Percentiles rank a stretch among this genome's conserved stretches.
These are phyloP conservation scores for Sarocladiaceae sp. DNA, from an alignment of 2,329 filamentous ascomycete genomes.

Conservation along the genomic window DNA sequence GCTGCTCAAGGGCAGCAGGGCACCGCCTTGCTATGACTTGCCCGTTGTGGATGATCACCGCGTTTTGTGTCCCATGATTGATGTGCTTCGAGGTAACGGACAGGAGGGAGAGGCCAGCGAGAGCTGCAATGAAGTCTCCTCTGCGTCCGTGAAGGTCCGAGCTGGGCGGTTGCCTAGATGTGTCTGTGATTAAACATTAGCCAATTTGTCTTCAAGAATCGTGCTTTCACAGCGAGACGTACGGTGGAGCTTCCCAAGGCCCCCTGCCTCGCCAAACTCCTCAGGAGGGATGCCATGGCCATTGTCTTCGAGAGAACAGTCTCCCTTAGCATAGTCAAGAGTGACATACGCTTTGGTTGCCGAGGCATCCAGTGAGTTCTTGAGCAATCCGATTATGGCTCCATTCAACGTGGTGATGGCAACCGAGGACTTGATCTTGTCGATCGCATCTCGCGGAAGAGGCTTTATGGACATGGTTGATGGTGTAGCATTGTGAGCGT, in stretches of 20 bases:
- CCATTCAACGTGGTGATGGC: conserved; percentile 67
- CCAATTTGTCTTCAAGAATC: background rate
- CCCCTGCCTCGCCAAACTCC: conserved; percentile 67
- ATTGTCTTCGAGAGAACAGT: conserved; percentile 78
- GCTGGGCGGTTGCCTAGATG: conserved; percentile 60
- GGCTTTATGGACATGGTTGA: conserved; percentile 56
- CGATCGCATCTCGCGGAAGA: conserved; percentile 63
- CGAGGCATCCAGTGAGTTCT: conserved; percentile 78
- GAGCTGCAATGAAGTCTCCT: conserved; percentile 71
- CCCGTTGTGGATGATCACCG: conserved; percentile 65
- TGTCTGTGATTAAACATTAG: conserved; percentile 48
- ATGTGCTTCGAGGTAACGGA: conserved; percentile 67
- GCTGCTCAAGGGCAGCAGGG: conserved; percentile 54
- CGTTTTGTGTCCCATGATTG: conserved; percentile 53
- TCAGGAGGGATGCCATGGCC: conserved; percentile 66
- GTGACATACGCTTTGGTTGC: conserved; percentile 63
- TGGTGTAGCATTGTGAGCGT: background rate
- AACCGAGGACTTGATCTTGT: conserved; percentile 81
- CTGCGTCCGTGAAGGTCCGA: conserved; percentile 54
- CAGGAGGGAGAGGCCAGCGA: conserved; percentile 70
- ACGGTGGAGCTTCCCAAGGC: conserved; percentile 70
- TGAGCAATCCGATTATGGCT: conserved; percentile 65
- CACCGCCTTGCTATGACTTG: conserved; percentile 56
- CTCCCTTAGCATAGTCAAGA: conserved; percentile 69
- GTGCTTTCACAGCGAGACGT: conserved; percentile 27